Conservation (phyloP, 805 yeast genomes). For the Pichia deserticola region DNA sequence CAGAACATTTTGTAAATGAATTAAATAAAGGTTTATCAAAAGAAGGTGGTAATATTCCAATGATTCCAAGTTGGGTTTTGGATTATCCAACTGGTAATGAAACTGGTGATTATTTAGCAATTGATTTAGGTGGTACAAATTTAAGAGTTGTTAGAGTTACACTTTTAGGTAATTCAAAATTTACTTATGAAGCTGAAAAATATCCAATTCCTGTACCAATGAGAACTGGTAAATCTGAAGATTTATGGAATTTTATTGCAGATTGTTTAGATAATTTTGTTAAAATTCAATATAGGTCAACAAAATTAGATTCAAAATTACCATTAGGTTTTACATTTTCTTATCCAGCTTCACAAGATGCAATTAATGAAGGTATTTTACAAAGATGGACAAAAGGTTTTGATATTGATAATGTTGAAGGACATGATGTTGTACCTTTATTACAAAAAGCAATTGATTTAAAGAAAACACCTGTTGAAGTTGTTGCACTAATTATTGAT, state of each 20-base stretch:
- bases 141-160: slow-evolving; percentile 85
- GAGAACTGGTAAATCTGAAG: slow-evolving; percentile 73
- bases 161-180: slow-evolving; percentile 74
- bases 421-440: slow-evolving; percentile 89
- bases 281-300: slow-evolving; percentile 48
- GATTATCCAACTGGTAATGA: slow-evolving; percentile 91
- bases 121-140: slow-evolving; percentile 97
- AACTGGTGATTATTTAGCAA: slow-evolving; percentile 82
- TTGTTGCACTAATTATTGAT: slow-evolving; percentile 91
- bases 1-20: slow-evolving; percentile 70
- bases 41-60: slow-evolving; percentile 83
- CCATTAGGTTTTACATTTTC: slow-evolving; percentile 95
- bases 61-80: slow-evolving; percentile 97
- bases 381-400: slow-evolving; percentile 98
- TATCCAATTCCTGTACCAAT: slow-evolving; percentile 68
- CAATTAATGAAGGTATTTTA: slow-evolving; percentile 77
- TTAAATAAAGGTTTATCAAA: slow-evolving; percentile 72
- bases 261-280: slow-evolving; percentile 67
- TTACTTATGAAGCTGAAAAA: slow-evolving; percentile 82
- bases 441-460: slow-evolving; percentile 66
- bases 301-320: slow-evolving; percentile 47
- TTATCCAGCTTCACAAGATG: slow-evolving; percentile 78
- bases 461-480: slow-evolving; percentile 66
- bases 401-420: slow-evolving; percentile 89
- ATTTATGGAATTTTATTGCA: slow-evolving; percentile 83